Base-by-base conservation (phyloP, 352 stramenopile species). In the Thalassiosira mediterranea region DNA sequence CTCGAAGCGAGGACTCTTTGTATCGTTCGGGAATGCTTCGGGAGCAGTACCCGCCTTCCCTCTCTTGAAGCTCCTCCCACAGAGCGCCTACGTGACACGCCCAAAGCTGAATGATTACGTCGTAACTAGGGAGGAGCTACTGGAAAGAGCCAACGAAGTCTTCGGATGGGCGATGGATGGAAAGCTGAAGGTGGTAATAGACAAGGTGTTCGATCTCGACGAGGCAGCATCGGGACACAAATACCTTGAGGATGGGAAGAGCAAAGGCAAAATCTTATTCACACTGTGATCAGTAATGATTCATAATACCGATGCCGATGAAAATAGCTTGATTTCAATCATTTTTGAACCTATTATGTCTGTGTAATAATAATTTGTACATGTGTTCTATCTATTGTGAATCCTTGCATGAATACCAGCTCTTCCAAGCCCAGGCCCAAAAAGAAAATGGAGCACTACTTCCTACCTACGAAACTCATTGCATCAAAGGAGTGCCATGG, bases 21-120 rank as follows among this genome's bases (percentile, higher is more conserved):
- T 91, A 38, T 86, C 76, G 3, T 91, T 90, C 76, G 87, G 87
- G 13, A 91, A 91, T 76, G 80, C 87, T 13, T 89, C 77, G 2
- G 87, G 87, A 31, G 54, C 87, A 4, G 86, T 90, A 1, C 83
- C 83, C n/a, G 62, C 84, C 5, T 88, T 91, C 64, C 60, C 79
- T 15, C 65, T 89, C 4, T 61, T 91, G 23, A 56, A 63, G 51
- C 74, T 91, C 17, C 69, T 77, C 7, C 34, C 58, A 1, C 74
- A 87, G 34, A 88, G 71, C 49, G 69, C 78, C 4, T 93, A 84
- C 57, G 48, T 89, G 31, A 91, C 84, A 17, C 71, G 87, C 34
- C 87, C 87, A 3, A 91, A 87, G 53, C 56, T 93, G 4, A 76
- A 78, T 58, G 85, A 90, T 62, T 93, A 91, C 64, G 57, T 85